Percentiles rank a stretch among this genome's conserved stretches.
Conservation (phyloP, 2,329 filamentous ascomycete genomes). For the Aaosphaeria arxii region DNA sequence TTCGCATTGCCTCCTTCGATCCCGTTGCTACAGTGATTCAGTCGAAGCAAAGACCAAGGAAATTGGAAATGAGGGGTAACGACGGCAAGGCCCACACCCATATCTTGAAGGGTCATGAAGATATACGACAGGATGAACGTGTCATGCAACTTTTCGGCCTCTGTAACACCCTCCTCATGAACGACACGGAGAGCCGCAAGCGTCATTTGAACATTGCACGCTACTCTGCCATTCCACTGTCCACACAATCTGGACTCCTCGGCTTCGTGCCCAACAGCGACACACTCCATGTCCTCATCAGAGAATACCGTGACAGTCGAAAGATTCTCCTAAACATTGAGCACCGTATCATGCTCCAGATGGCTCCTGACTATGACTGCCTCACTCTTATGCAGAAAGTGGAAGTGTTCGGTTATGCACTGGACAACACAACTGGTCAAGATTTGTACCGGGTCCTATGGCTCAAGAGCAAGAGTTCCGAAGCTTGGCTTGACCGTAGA, state of each 20-base stretch:
- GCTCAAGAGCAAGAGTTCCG: slow-evolving; percentile 97
- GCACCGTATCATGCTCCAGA: slow-evolving; percentile 99
- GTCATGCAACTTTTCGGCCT: slow-evolving; percentile 99
- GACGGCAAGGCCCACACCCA: slow-evolving; percentile 88
- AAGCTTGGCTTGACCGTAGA: slow-evolving; percentile 93
- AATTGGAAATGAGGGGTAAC: slow-evolving; percentile 82
- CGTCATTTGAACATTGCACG: slow-evolving; percentile 93
- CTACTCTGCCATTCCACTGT: slow-evolving; percentile 94
- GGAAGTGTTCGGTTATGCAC: slow-evolving; percentile 96
- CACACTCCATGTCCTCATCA: slow-evolving; percentile 92
- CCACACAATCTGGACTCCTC: slow-evolving; percentile 90
- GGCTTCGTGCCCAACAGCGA: slow-evolving; percentile 98
- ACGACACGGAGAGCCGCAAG: slow-evolving; percentile 96
- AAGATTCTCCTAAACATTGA: slow-evolving; percentile 99
- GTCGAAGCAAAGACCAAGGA: slow-evolving; percentile 92
- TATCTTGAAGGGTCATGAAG: slow-evolving; percentile 96
- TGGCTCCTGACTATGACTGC: slow-evolving; percentile 98
- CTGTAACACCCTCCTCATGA: slow-evolving; percentile 89
- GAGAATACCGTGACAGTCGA: slow-evolving; percentile 93
- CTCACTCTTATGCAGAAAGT: slow-evolving; percentile 99
- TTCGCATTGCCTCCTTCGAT: slow-evolving; percentile 86
- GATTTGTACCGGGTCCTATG: slow-evolving; percentile 97
- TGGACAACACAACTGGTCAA: slow-evolving; percentile 98
- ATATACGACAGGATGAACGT: slow-evolving; percentile 97
- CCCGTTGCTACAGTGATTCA: slow-evolving; percentile 87